Percentiles rank a stretch among this genome's conserved stretches.
Conservation (phyloP, 129 eudicot genomes). For the Tagetes patula region DNA sequence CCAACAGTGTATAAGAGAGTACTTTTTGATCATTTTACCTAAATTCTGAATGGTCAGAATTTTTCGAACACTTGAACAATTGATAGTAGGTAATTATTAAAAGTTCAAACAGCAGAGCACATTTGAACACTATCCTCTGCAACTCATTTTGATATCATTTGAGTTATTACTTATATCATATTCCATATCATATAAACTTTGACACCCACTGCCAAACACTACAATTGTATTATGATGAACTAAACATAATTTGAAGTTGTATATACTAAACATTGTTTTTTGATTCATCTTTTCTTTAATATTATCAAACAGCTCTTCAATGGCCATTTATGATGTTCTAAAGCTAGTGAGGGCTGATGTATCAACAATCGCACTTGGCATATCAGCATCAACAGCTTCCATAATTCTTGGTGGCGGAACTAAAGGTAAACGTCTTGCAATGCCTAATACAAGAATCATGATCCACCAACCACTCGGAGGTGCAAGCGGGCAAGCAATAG, state of each 20-base stretch:
- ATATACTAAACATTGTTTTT: background rate
- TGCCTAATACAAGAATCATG: constrained; percentile 96
- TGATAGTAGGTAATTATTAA: background rate
- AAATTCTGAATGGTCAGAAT: background rate
- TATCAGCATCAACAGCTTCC: constrained; percentile 90
- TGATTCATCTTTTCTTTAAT: background rate
- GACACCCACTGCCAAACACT: background rate
- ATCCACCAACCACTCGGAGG: constrained; percentile 95
- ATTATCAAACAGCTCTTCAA: constrained; percentile 56
- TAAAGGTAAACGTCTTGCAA: constrained; percentile 91
- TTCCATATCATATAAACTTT: background rate
- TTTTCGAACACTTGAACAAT: background rate
- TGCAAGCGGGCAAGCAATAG: constrained; percentile 73
- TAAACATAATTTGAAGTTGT: background rate
- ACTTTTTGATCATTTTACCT: background rate
- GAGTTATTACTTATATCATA: background rate
- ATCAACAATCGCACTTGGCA: constrained; percentile 88
- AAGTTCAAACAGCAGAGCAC: background rate
- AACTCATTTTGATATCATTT: constrained; percentile 6
- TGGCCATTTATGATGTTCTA: constrained; percentile 86
- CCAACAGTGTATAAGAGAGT: background rate
- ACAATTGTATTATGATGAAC: background rate
- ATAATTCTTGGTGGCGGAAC: constrained; percentile 90
- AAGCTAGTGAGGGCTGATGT: constrained; percentile 86
- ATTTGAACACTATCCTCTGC: background rate